Conservation (phyloP, 768 basidiomycete genomes). For the Tylopilus felleus region DNA sequence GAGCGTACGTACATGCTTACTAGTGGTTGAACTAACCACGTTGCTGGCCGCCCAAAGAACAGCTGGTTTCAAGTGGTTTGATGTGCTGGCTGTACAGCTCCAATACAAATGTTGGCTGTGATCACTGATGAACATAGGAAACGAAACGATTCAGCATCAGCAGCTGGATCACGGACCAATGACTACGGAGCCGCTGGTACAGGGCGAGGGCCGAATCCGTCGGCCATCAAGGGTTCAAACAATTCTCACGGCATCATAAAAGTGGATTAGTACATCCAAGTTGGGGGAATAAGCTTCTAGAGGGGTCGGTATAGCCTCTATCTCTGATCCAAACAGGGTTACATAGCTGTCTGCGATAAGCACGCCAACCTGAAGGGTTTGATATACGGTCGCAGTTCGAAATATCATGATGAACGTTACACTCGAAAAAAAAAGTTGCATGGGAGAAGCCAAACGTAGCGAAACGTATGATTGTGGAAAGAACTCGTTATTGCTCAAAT, state of each 20-base stretch:
- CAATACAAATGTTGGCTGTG: background rate
- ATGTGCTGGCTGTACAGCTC: background rate
- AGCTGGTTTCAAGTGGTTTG: too few relatives aligned
- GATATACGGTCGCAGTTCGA: background rate
- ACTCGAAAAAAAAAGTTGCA: background rate
- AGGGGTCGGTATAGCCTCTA: background rate
- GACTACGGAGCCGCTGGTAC: background rate
- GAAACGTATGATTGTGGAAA: background rate
- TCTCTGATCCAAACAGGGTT: background rate
- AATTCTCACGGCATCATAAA: background rate
- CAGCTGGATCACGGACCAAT: background rate
- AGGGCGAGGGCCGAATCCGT: too few relatives aligned
- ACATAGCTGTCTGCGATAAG: background rate
- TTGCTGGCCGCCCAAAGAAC: background rate
- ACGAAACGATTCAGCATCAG: background rate
- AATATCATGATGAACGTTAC: background rate
- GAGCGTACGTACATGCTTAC: background rate
- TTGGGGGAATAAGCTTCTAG: constrained; percentile 5
- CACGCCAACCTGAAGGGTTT: background rate
- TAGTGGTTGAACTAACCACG: too few relatives aligned
- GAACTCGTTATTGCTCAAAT: background rate
- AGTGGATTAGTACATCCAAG: background rate
- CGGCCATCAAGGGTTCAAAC: background rate
- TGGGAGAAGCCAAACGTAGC: background rate
- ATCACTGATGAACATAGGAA: too few relatives aligned